Percentiles rank a stretch among this genome's conserved stretches.
Evolutionary conservation across 805 yeast genomes (phyloP).

Genomic region (Candida endomychidarum): DNA sequence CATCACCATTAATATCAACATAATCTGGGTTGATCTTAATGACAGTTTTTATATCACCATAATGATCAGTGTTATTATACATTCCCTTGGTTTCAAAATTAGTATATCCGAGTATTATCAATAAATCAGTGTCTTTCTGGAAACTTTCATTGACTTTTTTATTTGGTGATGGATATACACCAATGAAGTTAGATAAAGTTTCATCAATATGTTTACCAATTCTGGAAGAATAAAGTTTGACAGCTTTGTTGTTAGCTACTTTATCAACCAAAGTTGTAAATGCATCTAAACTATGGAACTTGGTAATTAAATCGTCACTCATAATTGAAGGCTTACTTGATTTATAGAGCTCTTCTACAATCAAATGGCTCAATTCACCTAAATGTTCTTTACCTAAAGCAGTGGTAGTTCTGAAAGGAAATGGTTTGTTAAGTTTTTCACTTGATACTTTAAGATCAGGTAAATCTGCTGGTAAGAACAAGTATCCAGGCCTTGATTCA

Average conservation of each 20-base stretch:
- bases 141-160: conserved; percentile 19
- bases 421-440: conserved; percentile 20
- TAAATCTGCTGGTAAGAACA: conserved; percentile 74
- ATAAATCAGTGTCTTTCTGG: conserved; percentile 58
- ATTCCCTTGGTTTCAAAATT: conserved; percentile 32
- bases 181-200: conserved; percentile 59
- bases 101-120: conserved; percentile 69
- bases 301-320: conserved; percentile 68
- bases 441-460: conserved; percentile 39
- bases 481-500: conserved; percentile 75
- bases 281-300: conserved; percentile 50
- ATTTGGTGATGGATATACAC: conserved; percentile 53
- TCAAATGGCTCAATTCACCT: conserved; percentile 25
- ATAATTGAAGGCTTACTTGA: conserved; percentile 63
- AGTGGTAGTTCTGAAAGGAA: conserved; percentile 12
- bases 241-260: conserved; percentile 31
- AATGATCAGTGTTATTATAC: conserved; percentile 18
- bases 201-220: conserved; percentile 79
- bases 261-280: conserved; percentile 51
- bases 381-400: conserved; percentile 17
- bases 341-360: conserved; percentile 51
- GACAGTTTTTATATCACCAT: conserved; percentile 23
- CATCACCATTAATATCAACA: conserved; percentile 34
- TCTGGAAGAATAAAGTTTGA: conserved; percentile 56
- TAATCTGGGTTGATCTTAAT: conserved; percentile 45